These are phyloP conservation scores for Starmera caribaea DNA, from an alignment of 805 yeast species.

Conservation along the genomic window DNA sequence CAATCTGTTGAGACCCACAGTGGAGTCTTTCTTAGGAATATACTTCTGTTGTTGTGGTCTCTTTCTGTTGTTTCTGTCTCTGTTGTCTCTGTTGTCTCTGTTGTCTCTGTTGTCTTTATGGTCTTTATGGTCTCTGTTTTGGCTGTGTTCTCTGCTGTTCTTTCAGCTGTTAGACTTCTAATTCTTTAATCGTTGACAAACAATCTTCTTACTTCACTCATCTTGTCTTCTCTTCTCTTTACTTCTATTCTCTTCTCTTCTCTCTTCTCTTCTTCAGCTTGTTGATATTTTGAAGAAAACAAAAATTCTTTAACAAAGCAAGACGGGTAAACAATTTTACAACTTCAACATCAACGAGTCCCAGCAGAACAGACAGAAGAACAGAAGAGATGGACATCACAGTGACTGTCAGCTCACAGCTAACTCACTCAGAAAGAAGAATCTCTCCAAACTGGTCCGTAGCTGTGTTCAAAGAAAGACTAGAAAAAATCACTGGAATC, in stretches of 20 bases:
- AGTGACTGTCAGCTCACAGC: conserved; percentile 50
- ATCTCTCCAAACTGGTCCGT: conserved; percentile 56
- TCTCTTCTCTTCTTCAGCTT: background rate
- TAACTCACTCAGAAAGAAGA: conserved; percentile 63
- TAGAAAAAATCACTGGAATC: conserved; percentile 71
- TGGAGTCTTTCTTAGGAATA: conserved; percentile 87
- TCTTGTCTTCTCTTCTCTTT: background rate
- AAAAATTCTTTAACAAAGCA: background rate
- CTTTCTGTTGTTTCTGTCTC: conserved; percentile 7
- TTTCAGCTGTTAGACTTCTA: too few species aligned
- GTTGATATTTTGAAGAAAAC: background rate
- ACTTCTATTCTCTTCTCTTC: too few species aligned
- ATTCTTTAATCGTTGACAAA: background rate
- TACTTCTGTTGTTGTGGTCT: conserved; percentile 27
- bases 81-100: conserved; percentile 7
- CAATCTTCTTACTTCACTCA: conserved; percentile 4
- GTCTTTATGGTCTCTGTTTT: background rate
- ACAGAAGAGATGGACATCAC: conserved; percentile 28
- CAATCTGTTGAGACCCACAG: conserved; percentile 69
- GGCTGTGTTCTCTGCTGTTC: too few species aligned
- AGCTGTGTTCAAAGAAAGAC: conserved; percentile 36
- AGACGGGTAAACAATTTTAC: too few species aligned
- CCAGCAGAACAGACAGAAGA: background rate
- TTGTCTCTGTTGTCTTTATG: background rate
- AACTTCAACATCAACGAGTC: too few species aligned